Evolutionary conservation across 129 eudicot genomes (phyloP).

Genomic region (Chrysanthemum lavandulifolium): DNA sequence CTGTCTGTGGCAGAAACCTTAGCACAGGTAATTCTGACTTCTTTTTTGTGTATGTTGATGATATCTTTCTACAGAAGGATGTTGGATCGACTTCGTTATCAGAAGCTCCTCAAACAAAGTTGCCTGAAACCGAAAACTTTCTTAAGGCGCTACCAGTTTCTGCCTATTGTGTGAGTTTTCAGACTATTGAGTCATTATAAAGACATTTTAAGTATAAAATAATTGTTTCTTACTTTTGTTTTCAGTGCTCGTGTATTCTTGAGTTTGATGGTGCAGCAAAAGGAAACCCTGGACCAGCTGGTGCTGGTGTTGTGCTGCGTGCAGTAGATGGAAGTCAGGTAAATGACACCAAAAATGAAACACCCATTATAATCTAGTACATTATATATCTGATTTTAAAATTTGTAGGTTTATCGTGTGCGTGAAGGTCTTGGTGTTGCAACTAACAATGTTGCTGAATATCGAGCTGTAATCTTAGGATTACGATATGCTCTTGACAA

Average conservation of each 20-base stretch:
- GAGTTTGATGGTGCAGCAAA: conserved; percentile 99
- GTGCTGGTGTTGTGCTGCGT: conserved; percentile 89
- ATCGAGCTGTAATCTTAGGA: conserved; percentile 80
- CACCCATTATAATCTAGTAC: not conserved
- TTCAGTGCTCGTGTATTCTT: conserved; percentile 61
- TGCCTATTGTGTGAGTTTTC: conserved; percentile 62
- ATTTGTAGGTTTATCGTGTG: conserved; percentile 61
- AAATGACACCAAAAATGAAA: conserved; percentile 10
- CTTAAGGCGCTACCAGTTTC: conserved; percentile 60
- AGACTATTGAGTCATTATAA: not conserved
- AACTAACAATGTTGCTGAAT: conserved; percentile 86
- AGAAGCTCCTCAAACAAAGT: conserved; percentile 42
- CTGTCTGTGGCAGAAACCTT: not conserved
- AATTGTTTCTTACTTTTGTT: not conserved
- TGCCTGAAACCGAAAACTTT: conserved; percentile 48
- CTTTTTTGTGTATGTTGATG: conserved; percentile 5
- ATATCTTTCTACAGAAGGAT: conserved; percentile 34
- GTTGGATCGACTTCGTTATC: conserved; percentile 51
- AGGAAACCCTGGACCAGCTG: conserved; percentile 98
- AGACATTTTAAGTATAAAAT: conserved; percentile 4
- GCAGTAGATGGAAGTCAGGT: conserved; percentile 81
- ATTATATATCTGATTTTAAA: not conserved
- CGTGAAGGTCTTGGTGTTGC: conserved; percentile 85
- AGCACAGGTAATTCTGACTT: not conserved
- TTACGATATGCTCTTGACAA: conserved; percentile 64